Conservation (phyloP, 345 rosid species). For the Rubroshorea leprosula region DNA sequence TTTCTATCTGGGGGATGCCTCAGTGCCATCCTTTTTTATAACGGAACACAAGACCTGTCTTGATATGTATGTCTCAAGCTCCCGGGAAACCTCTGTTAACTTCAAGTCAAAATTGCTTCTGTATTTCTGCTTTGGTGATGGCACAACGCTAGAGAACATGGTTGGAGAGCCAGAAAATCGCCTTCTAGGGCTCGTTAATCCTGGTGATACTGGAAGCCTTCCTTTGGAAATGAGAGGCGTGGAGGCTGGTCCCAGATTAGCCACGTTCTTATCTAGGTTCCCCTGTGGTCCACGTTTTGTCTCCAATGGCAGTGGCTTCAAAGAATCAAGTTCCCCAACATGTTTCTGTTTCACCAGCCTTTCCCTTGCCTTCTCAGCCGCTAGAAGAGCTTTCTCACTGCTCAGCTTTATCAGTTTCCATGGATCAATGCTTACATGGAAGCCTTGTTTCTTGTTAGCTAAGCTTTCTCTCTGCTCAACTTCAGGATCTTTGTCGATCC, state of each 20-base stretch:
- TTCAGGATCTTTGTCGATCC: slow-evolving; percentile 61
- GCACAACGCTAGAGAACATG: slow-evolving; percentile 30
- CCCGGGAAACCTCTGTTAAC: slow-evolving; percentile 80
- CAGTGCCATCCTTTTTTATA: slow-evolving; percentile 60
- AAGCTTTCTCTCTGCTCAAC: slow-evolving; percentile 21
- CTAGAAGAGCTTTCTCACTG: slow-evolving; percentile 77
- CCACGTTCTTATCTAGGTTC: slow-evolving; percentile 38
- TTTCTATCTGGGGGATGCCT: slow-evolving; percentile 58
- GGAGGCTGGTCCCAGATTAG: slow-evolving; percentile 28
- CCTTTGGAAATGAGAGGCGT: slow-evolving; percentile 44
- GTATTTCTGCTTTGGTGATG: slow-evolving; percentile 76
- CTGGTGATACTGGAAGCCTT: slow-evolving; percentile 49
- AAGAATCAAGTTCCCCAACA: slow-evolving; percentile 35
- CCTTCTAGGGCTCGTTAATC: slow-evolving; percentile 84
- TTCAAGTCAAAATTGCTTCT: slow-evolving; percentile 79
- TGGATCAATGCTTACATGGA: slow-evolving; percentile 74
- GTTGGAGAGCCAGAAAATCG: slow-evolving; percentile 66
- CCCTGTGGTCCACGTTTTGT: slow-evolving; percentile 61
- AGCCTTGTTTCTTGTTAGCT: slow-evolving; percentile 62
- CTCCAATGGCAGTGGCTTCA: slow-evolving; percentile 78
- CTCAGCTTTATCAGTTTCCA: slow-evolving; percentile 79
- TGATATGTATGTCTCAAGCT: slow-evolving; percentile 83
- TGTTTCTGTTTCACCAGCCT: slow-evolving; percentile 55
- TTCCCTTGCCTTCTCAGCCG: slow-evolving; percentile 90
- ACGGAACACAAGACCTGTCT: slow-evolving; percentile 80